A percentile compares a stretch with the other conserved stretches of the same genome.
Conservation (phyloP, 1,284 basidiomycete species). For the Pisolithus thermaeus region DNA sequence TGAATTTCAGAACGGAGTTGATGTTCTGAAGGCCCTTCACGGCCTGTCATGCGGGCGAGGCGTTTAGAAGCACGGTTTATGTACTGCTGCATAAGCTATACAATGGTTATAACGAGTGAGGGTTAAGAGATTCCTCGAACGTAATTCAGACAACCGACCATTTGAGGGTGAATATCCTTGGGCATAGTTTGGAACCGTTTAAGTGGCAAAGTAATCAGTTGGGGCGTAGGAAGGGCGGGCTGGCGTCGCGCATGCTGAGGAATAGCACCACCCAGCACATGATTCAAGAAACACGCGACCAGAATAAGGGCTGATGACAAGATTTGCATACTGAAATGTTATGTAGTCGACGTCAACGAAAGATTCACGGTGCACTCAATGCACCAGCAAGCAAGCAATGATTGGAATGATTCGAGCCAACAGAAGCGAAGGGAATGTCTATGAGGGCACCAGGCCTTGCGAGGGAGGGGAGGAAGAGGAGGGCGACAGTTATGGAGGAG, state of each 20-base stretch:
- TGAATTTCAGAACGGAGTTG: constrained; percentile 47
- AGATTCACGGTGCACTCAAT: constrained; percentile 11
- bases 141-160: constrained; percentile 42
- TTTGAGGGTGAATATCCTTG: constrained; percentile 49
- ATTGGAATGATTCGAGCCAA: constrained; percentile 11
- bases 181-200: constrained; percentile 16
- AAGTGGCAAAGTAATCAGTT: constrained; percentile 24
- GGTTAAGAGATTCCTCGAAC: neutral
- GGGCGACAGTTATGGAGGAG: constrained; percentile 12
- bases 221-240: constrained; percentile 5
- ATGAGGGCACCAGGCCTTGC: constrained; percentile 19
- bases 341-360: neutral
- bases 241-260: constrained; percentile 13
- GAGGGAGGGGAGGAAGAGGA: constrained; percentile 17
- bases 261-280: constrained; percentile 12
- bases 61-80: constrained; percentile 63
- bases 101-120: constrained; percentile 1
- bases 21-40: constrained; percentile 42
- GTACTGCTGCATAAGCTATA: constrained; percentile 63
- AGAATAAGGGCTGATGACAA: constrained; percentile 14
- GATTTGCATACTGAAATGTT: constrained; percentile 14
- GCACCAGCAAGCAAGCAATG: neutral
- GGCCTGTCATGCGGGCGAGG: constrained; percentile 64
- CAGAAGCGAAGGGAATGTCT: constrained; percentile 11
- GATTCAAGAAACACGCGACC: constrained; percentile 12